A percentile compares a stretch with the other conserved stretches of the same genome.
These are phyloP conservation scores for Glaciozyma martinii DNA, from an alignment of 768 basidiomycete genomes.

Conservation along the genomic window DNA sequence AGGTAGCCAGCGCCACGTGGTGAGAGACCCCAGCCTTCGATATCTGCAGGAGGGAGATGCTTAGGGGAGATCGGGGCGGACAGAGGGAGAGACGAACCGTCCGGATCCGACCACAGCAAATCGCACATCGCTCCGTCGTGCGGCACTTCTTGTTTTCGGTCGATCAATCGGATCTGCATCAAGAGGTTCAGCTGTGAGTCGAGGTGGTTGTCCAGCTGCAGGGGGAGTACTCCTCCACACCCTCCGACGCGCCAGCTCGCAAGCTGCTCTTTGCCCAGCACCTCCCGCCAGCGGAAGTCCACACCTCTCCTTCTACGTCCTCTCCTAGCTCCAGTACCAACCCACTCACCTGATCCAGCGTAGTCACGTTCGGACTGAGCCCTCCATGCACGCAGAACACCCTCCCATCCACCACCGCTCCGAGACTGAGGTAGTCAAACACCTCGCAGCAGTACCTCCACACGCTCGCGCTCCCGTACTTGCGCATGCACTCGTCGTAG, in stretches of 20 bases:
- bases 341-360: constrained; percentile 68
- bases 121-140: constrained; percentile 99
- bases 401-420: constrained; percentile 90
- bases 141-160: constrained; percentile 93
- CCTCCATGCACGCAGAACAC: constrained; percentile 98
- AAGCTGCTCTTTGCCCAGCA: not conserved
- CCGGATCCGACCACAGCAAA: constrained; percentile 97
- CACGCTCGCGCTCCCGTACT: constrained; percentile 86
- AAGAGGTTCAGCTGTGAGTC: not conserved
- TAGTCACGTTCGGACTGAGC: constrained; percentile 75
- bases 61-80: not conserved
- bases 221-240: not conserved
- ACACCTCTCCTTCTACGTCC: not conserved
- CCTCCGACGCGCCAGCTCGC: not conserved
- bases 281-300: too few relatives aligned
- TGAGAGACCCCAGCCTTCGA: constrained; percentile 88
- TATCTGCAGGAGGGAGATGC: constrained; percentile 50
- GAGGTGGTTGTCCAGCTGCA: not conserved
- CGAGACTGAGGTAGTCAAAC: constrained; percentile 90
- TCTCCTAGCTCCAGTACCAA: not conserved
- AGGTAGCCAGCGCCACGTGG: constrained; percentile 95
- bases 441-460: constrained; percentile 99
- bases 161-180: constrained; percentile 74
- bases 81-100: constrained; percentile 52
- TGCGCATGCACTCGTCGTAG: constrained; percentile 85